phyloP scores from a whole-genome alignment of 2,329 filamentous ascomycete genomes.

The Atkinsonella texensis region DNA sequence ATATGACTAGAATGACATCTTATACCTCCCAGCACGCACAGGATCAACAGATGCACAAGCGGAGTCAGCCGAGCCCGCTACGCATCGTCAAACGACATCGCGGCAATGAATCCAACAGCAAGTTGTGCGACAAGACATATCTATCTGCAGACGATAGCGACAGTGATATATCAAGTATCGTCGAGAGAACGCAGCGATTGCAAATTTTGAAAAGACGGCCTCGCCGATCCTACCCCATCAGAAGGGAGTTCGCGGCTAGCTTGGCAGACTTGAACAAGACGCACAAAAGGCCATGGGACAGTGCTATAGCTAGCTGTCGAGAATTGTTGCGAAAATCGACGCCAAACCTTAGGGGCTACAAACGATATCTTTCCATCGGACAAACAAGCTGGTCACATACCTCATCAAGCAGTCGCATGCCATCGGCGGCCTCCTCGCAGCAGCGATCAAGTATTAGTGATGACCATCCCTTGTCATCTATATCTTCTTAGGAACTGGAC shows the following conservation, averaged over 20 bases:
- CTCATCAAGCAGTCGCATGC: constrained; percentile 2
- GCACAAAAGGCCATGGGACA: constrained; percentile 7
- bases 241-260: constrained; percentile 5
- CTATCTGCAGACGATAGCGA: neutral
- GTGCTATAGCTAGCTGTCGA: constrained; percentile 8
- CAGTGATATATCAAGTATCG: constrained; percentile 1
- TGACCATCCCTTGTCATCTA: constrained; percentile 1
- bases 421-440: constrained; percentile 2
- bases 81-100: constrained; percentile 33
- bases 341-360: constrained; percentile 4
- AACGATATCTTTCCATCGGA: constrained; percentile 3
- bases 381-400: constrained; percentile 2
- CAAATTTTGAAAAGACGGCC: constrained; percentile 8
- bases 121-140: neutral
- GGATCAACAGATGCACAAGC: neutral
- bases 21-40: neutral
- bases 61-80: constrained; percentile 31
- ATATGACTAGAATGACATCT: constrained; percentile 23
- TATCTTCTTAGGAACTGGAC: constrained; percentile 1
- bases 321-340: constrained; percentile 8
- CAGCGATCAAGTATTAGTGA: neutral
- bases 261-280: constrained; percentile 5
- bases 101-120: neutral
- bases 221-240: neutral
- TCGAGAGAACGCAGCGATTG: constrained; percentile 2